Conservation (phyloP, 371 early-diverging fungal species). For the Mucor piriformis region DNA sequence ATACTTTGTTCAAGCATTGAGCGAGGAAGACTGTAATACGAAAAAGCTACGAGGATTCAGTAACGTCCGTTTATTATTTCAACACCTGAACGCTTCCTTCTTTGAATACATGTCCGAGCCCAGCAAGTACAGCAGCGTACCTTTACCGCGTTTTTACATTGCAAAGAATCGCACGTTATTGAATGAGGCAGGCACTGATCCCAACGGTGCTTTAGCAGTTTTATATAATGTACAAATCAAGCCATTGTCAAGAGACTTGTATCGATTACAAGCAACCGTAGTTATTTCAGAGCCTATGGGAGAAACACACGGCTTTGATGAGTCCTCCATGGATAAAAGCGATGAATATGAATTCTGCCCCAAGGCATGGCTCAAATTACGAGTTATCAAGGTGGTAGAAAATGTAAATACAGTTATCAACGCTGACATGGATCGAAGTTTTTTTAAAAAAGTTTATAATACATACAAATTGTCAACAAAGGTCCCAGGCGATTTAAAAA, state of each 20-base stretch:
- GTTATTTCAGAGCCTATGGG: constrained; percentile 39
- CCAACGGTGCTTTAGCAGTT: constrained; percentile 32
- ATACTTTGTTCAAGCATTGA: constrained; percentile 37
- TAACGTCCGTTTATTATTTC: constrained; percentile 33
- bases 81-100: constrained; percentile 38
- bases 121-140: constrained; percentile 5
- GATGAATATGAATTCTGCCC: constrained; percentile 35
- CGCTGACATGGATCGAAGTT: constrained; percentile 35
- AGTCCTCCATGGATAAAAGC: constrained; percentile 21
- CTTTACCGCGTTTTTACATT: constrained; percentile 48
- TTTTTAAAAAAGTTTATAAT: constrained; percentile 38
- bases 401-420: constrained; percentile 31
- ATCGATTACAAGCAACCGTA: constrained; percentile 32
- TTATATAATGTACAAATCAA: constrained; percentile 27
- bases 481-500: constrained; percentile 30
- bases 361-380: constrained; percentile 46
- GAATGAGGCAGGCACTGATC: constrained; percentile 31
- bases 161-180: constrained; percentile 47
- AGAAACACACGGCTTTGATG: constrained; percentile 35
- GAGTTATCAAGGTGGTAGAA: constrained; percentile 27
- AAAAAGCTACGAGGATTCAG: constrained; percentile 34
- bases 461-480: constrained; percentile 34
- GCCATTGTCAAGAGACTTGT: constrained; percentile 9
- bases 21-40: constrained; percentile 22
- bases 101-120: constrained; percentile 21